phyloP scores from a whole-genome alignment of 495 filamentous ascomycete species.

The Xylaria acuta region DNA sequence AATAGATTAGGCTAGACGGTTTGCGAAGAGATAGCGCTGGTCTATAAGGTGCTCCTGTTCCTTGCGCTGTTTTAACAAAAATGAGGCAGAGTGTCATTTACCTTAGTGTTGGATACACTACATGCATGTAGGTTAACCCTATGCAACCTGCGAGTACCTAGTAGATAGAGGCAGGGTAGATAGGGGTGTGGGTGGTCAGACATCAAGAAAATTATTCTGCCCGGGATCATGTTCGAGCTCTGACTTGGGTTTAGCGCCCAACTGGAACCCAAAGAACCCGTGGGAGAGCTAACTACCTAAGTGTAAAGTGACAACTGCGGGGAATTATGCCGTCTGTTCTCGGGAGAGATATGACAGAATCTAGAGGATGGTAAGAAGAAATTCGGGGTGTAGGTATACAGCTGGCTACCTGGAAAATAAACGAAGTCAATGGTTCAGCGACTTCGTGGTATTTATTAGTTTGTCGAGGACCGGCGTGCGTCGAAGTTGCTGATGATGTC shows the following conservation, averaged over 20 bases:
- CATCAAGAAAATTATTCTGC: constrained; percentile 18
- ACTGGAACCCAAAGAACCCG: not conserved
- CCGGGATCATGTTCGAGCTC: constrained; percentile 19
- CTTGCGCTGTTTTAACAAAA: not conserved
- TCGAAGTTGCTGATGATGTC: too few relatives aligned
- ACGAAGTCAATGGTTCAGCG: not conserved
- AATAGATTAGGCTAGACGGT: constrained; percentile 17
- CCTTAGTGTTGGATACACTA: not conserved
- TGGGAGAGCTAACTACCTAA: too few relatives aligned
- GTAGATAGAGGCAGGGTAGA: not conserved
- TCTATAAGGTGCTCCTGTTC: not conserved
- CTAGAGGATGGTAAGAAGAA: not conserved
- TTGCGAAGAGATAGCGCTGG: not conserved
- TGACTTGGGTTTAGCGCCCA: constrained; percentile 18
- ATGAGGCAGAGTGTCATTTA: not conserved
- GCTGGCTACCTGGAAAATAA: not conserved
- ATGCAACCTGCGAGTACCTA: not conserved
- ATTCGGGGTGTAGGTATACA: not conserved
- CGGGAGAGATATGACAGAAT: not conserved
- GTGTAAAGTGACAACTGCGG: not conserved
- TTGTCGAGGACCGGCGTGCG: not conserved
- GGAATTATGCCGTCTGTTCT: not conserved
- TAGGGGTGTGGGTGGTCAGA: not conserved
- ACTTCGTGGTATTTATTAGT: not conserved
- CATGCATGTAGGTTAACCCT: not conserved